Evolutionary conservation across 2,329 filamentous ascomycete species (phyloP), one percentile per base, ranked within the genome.

Genomic region (Alternaria alternata): DNA sequence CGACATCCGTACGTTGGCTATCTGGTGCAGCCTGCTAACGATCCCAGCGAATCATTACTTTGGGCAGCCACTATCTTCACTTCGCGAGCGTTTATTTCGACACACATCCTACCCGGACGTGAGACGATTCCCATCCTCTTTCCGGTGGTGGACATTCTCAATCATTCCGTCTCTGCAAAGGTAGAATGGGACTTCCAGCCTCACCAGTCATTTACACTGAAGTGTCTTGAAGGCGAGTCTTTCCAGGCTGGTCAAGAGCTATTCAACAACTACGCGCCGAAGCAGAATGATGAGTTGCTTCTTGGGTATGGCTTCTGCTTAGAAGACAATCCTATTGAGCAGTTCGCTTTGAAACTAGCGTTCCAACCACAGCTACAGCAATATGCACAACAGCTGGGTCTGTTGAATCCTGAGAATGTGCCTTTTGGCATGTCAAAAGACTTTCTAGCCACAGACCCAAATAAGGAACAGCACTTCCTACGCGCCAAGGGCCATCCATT

Each of bases 251-350:
- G 80, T 3, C 73, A 76, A 4, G 80, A 85, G 61, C 70, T 86
- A 2, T 83, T 78, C 73, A 86, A 86, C 68, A 86, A 86, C 65
- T 86, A 86, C 56, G 84, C 81, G 0, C 80, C 83, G 2, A 85
- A 85, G 63, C 75, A 80, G 6, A 86, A 86, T 51, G 83, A 84
- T 62, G 83, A 86, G 65, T 72, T 86, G 2, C 72, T 86, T 2
- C 79, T 84, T 46, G 83, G 84, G 4, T 86, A 86, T 57, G 84
- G 84, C 4, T 86, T 86, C 70, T 82, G 80, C 59, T 75, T 84
- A 14, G 68, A 71, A 6, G 64, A 81, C 42, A 85, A 85, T 39
- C 81, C 81, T 0, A 77, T 81, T 41, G 84, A 85, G 64, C 76
- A 79, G 48, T 79, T 83, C 8, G 71, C 80, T 8, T 66, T 84